Evolutionary conservation across 108 stramenopile species (phyloP).

Genomic region (Cylindrotheca closterium): DNA sequence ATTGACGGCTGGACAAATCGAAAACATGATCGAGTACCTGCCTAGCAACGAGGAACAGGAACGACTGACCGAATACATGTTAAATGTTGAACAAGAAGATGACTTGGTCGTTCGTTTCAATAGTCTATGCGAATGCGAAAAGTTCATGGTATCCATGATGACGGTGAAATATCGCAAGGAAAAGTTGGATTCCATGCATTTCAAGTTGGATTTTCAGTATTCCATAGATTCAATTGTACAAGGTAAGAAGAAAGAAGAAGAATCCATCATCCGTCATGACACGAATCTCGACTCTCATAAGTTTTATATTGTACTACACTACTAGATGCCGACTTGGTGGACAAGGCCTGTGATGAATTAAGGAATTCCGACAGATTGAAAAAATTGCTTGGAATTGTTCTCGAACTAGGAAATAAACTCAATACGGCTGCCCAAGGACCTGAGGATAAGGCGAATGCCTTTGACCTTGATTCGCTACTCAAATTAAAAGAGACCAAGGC

Average conservation of each 20-base stretch:
- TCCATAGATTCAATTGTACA: conserved; percentile 70
- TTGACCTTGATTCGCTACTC: conserved; percentile 90
- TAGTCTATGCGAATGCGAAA: conserved; percentile 83
- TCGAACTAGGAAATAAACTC: conserved; percentile 91
- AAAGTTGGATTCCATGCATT: conserved; percentile 76
- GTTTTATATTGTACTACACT: background rate
- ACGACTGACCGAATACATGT: conserved; percentile 74
- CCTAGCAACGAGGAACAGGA: conserved; percentile 81
- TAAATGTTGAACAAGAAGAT: conserved; percentile 54
- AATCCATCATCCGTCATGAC: background rate
- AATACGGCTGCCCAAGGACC: conserved; percentile 78
- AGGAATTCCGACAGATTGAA: conserved; percentile 71
- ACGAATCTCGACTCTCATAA: background rate
- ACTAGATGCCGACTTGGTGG: conserved; percentile 49
- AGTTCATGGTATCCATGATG: conserved; percentile 92
- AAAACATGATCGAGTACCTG: conserved; percentile 86
- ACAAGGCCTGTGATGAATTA: conserved; percentile 85
- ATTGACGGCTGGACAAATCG: conserved; percentile 80
- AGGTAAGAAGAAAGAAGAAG: conserved; percentile 39
- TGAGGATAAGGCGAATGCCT: conserved; percentile 84
- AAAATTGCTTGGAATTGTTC: conserved; percentile 84
- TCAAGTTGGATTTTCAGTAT: conserved; percentile 80
- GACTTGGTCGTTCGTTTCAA: conserved; percentile 71
- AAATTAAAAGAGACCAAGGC: conserved; percentile 95
- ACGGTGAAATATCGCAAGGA: conserved; percentile 83